These are phyloP conservation scores for Arthroderma uncinatum DNA, from an alignment of 2,329 filamentous ascomycete species.

Conservation along the genomic window DNA sequence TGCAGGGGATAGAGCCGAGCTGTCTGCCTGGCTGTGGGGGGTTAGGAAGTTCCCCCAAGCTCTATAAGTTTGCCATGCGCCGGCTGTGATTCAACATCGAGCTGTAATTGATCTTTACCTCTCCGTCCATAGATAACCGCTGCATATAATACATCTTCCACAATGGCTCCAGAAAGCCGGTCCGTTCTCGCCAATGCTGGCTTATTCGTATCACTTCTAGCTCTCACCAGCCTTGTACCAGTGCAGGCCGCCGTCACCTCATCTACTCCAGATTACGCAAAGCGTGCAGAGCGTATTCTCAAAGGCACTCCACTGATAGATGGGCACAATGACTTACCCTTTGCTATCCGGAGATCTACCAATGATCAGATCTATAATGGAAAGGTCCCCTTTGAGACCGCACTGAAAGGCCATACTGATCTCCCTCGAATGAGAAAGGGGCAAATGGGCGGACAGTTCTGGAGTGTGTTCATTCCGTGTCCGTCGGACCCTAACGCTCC, in stretches of 20 bases:
- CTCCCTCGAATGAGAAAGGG: constrained; percentile 20
- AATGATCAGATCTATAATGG: constrained; percentile 23
- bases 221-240: background rate
- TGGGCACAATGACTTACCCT: constrained; percentile 27
- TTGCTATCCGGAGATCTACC: constrained; percentile 20
- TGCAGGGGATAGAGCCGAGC: background rate
- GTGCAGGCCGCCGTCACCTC: background rate
- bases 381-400: constrained; percentile 15
- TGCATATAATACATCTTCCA: background rate
- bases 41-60: background rate
- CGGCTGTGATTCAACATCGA: background rate
- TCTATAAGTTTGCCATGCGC: background rate
- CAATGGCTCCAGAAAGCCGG: background rate
- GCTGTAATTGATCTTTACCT: background rate
- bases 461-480: constrained; percentile 23
- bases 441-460: constrained; percentile 24
- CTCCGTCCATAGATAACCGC: background rate
- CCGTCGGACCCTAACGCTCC: constrained; percentile 10
- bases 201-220: background rate
- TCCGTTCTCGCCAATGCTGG: background rate
- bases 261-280: constrained; percentile 11
- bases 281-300: constrained; percentile 18
- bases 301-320: constrained; percentile 23
- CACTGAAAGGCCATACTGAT: constrained; percentile 21
- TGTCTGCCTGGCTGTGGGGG: background rate